phyloP scores from a whole-genome alignment of 352 stramenopile genomes.

The Phytophthora boehmeriae region DNA sequence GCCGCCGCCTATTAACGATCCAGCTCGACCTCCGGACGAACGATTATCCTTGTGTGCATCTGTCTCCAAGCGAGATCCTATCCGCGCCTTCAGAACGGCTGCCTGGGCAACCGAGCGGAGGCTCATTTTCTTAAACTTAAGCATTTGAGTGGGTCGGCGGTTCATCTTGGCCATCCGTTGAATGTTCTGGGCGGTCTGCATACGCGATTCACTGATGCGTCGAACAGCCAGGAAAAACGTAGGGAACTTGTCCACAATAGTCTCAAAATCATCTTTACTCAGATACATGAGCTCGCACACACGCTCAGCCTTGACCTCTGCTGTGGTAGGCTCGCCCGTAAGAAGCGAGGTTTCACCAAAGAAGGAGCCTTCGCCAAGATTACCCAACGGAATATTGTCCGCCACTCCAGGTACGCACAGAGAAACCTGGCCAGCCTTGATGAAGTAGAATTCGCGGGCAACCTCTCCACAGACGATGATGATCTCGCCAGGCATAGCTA shows the following conservation, averaged over 20 bases:
- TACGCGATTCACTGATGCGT: conserved; percentile 66
- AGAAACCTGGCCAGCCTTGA: conserved; percentile 67
- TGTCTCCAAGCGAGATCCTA: conserved; percentile 22
- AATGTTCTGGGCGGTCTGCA: conserved; percentile 72
- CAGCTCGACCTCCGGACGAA: conserved; percentile 13
- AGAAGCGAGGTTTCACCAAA: conserved; percentile 77
- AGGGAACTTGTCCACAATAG: conserved; percentile 68
- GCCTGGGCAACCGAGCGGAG: conserved; percentile 20
- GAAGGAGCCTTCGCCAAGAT: conserved; percentile 75
- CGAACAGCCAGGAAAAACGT: conserved; percentile 72
- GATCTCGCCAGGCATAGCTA: conserved; percentile 71
- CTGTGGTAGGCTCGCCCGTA: conserved; percentile 53
- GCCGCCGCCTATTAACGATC: conserved; percentile 12
- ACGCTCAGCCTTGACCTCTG: conserved; percentile 65
- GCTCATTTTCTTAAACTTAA: conserved; percentile 32
- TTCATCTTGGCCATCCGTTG: conserved; percentile 70
- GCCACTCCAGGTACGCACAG: conserved; percentile 44
- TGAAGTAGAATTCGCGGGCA: conserved; percentile 77
- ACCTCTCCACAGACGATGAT: conserved; percentile 70
- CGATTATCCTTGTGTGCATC: conserved; percentile 4
- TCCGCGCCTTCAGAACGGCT: conserved; percentile 23
- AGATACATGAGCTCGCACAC: conserved; percentile 75
- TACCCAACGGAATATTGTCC: conserved; percentile 55
- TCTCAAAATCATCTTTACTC: conserved; percentile 57
- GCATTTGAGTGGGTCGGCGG: conserved; percentile 33